Conservation (phyloP, 2,329 filamentous ascomycete species). For the Ascomycota sp. region DNA sequence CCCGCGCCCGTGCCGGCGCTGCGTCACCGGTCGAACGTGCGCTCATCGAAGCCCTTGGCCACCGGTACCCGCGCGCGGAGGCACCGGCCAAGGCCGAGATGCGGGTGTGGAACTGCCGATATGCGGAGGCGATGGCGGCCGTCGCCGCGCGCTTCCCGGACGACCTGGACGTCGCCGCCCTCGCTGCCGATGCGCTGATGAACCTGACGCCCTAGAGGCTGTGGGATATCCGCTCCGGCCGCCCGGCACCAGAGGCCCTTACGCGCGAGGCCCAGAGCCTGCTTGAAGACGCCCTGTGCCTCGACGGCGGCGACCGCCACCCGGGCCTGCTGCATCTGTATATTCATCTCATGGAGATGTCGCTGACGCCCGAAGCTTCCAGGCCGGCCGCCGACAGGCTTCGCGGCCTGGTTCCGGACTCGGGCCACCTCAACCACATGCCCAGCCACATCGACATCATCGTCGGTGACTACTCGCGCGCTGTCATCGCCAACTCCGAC, state of each 20-base stretch:
- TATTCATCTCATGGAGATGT: constrained; percentile 66
- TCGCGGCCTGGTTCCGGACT: constrained; percentile 44
- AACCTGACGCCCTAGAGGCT: constrained; percentile 26
- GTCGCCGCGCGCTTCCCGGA: constrained; percentile 16
- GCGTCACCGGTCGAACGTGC: constrained; percentile 29
- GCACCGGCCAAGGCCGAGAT: constrained; percentile 24
- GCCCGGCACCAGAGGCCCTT: constrained; percentile 11
- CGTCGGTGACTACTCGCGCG: constrained; percentile 47
- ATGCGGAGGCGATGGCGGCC: constrained; percentile 17
- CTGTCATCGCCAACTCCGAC: constrained; percentile 44
- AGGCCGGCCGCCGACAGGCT: constrained; percentile 39
- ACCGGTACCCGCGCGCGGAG: constrained; percentile 34
- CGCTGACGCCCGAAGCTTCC: constrained; percentile 39
- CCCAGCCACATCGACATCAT: constrained; percentile 58
- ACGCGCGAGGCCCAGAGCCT: constrained; percentile 13
- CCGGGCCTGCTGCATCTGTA: constrained; percentile 57
- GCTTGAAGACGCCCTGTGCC: constrained; percentile 26
- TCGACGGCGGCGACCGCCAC: constrained; percentile 23
- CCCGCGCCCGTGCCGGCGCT: constrained; percentile 5
- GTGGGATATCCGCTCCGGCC: constrained; percentile 18
- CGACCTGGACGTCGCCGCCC: constrained; percentile 17
- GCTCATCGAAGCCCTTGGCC: constrained; percentile 40
- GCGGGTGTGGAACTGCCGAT: constrained; percentile 16
- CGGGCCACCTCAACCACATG: constrained; percentile 58
- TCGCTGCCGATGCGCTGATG: constrained; percentile 24